phyloP scores from a whole-genome alignment of 2,329 filamentous ascomycete genomes.

The Teratosphaeria viscida region DNA sequence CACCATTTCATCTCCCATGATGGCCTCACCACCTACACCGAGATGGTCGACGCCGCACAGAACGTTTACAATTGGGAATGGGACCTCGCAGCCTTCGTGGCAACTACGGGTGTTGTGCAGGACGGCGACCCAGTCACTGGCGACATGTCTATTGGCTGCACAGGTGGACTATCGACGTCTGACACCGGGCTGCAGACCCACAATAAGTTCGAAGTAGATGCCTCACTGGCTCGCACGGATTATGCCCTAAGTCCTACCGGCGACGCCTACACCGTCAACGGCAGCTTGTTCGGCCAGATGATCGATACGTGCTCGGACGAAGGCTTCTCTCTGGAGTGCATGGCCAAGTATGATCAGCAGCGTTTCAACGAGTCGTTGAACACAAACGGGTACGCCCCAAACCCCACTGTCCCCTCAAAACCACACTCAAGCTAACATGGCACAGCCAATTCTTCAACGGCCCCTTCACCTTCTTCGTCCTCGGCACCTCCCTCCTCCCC shows the following conservation, averaged over 20 bases:
- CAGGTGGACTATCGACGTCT: constrained; percentile 19
- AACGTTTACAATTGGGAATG: constrained; percentile 33
- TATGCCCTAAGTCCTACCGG: constrained; percentile 21
- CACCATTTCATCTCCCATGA: constrained; percentile 31
- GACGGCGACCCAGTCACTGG: constrained; percentile 29
- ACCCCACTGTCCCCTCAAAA: neutral
- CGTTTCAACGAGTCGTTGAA: neutral
- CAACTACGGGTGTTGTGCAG: constrained; percentile 25
- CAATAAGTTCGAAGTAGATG: constrained; percentile 29
- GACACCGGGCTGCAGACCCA: constrained; percentile 28
- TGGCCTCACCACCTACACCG: constrained; percentile 29
- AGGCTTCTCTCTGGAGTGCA: neutral
- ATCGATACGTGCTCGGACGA: neutral
- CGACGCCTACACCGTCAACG: constrained; percentile 28
- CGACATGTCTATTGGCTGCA: constrained; percentile 32
- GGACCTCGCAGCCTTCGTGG: constrained; percentile 28
- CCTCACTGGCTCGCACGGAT: constrained; percentile 28
- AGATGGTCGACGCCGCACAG: constrained; percentile 32
- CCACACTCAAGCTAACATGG: neutral
- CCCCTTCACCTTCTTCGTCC: constrained; percentile 1
- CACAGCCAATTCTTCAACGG: constrained; percentile 3
- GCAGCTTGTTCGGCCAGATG: constrained; percentile 22
- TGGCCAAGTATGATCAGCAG: constrained; percentile 1
- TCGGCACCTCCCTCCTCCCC: constrained; percentile 1
- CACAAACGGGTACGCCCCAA: neutral